Evolutionary conservation across 768 basidiomycete species (phyloP), one percentile per base, ranked within the genome.

Genomic region (Pleurotus ostreatus): DNA sequence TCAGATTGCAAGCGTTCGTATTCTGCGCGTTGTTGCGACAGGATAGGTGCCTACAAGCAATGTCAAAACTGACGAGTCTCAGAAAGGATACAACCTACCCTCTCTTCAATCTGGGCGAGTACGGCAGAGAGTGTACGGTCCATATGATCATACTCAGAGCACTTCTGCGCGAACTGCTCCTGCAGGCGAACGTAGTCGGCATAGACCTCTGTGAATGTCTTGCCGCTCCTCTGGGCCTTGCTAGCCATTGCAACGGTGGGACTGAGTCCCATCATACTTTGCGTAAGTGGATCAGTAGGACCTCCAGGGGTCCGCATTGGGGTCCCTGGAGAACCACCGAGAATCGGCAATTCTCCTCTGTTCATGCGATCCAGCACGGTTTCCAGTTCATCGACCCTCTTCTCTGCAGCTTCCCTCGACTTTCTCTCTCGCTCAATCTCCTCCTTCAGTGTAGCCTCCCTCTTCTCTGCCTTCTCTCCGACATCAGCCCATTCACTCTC

Each of bases 141-240:
- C 82, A 98, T 86, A 46, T 91, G 83, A 60, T 86, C 85, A 57
- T 88, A 90, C 72, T 98, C 95, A 4, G 84, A 78, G 51, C 81
- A 85, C 70, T 93, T 92, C 68, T 77, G 80, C 16, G 83, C 80
- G 55, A 85, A 85, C 26, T 94, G 89, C 22, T 91, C 90, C 67
- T 97, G 88, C 40, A 95, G 79, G 54, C 83, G 81, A 37, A 96
- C 85, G 61, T 92, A 92, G 65, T 97, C 93, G 13, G 89, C 81
- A 67, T 97, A 98, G 18, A 98, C 87, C 65, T 97, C 91, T 0
- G 96, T 96, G 72, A 96, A 96, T 1, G 89, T 90, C 78, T 90
- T 91, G 25, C 91, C 92, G 23, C 77, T 82, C 68, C 83, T 85
- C 73, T 94, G 93, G 18, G 87, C 82, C 59, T 78, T 83, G 71